phyloP scores from a whole-genome alignment of 139 green algal species.

The Volvox africanus region DNA sequence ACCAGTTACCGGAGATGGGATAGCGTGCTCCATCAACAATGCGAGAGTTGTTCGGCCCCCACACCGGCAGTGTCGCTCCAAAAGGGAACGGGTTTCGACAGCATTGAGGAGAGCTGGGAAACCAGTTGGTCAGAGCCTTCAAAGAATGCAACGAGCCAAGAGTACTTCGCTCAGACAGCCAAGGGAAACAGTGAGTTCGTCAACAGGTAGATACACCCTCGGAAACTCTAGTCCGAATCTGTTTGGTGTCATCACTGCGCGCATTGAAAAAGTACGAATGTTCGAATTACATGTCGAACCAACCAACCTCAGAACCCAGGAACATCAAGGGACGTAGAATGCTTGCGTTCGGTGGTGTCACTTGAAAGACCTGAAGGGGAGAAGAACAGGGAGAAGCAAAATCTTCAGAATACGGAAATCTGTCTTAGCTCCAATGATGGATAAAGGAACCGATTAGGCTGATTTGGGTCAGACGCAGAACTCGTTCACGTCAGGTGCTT shows the following conservation, averaged over 20 bases:
- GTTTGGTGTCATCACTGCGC: constrained; percentile 78
- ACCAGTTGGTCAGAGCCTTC: constrained; percentile 84
- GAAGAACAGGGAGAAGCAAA: too few species aligned
- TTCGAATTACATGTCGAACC: too few species aligned
- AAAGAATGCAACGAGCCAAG: neutral
- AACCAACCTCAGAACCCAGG: too few species aligned
- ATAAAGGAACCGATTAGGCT: neutral
- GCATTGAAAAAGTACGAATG: too few species aligned
- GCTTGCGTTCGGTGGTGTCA: too few species aligned
- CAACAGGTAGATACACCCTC: constrained; percentile 70
- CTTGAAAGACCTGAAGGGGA: too few species aligned
- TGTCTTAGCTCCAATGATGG: too few species aligned
- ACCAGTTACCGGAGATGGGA: constrained; percentile 19
- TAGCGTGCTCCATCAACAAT: constrained; percentile 55
- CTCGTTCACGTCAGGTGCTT: constrained; percentile 71
- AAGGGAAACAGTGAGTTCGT: constrained; percentile 83
- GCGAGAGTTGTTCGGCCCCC: constrained; percentile 42
- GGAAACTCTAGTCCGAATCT: constrained; percentile 89
- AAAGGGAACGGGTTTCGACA: constrained; percentile 52
- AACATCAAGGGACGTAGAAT: too few species aligned
- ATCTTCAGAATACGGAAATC: too few species aligned
- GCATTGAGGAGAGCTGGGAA: constrained; percentile 50
- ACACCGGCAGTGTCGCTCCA: constrained; percentile 53
- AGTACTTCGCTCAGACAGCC: constrained; percentile 82
- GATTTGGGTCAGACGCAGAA: constrained; percentile 42